Evolutionary conservation across 139 green algal species (phyloP).

Genomic region (Haematococcus lacustris): DNA sequence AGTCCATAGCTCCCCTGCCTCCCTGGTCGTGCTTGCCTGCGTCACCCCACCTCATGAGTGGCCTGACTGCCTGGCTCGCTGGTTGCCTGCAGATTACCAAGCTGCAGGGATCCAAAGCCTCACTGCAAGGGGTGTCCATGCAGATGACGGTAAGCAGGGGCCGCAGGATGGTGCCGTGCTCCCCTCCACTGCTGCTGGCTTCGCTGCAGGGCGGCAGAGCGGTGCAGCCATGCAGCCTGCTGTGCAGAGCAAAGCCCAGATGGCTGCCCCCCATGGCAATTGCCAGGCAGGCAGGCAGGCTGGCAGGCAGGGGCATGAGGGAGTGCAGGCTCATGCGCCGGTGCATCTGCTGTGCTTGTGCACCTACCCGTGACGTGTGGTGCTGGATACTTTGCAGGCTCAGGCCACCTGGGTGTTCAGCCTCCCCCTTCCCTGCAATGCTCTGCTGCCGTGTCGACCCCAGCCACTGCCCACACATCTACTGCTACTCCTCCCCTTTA

Average conservation of each 20-base stretch:
- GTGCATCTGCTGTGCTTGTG: no score
- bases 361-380: no score
- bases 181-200: background rate
- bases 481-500: no score
- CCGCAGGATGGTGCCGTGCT: no score
- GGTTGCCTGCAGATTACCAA: constrained; percentile 41
- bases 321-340: background rate
- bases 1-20: no score
- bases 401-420: no score
- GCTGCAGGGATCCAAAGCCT: constrained; percentile 23
- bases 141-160: constrained; percentile 15
- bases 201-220: background rate
- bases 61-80: no score
- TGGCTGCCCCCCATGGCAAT: background rate
- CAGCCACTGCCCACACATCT: no score
- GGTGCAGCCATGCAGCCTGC: background rate
- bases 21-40: no score
- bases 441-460: no score
- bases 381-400: no score
- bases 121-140: constrained; percentile 14
- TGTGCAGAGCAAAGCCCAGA: background rate
- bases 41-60: no score
- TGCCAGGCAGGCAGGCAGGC: background rate
- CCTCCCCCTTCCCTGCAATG: background rate
- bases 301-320: background rate